phyloP scores from a whole-genome alignment of 2,329 filamentous ascomycete genomes.

The Penicillium sp. region DNA sequence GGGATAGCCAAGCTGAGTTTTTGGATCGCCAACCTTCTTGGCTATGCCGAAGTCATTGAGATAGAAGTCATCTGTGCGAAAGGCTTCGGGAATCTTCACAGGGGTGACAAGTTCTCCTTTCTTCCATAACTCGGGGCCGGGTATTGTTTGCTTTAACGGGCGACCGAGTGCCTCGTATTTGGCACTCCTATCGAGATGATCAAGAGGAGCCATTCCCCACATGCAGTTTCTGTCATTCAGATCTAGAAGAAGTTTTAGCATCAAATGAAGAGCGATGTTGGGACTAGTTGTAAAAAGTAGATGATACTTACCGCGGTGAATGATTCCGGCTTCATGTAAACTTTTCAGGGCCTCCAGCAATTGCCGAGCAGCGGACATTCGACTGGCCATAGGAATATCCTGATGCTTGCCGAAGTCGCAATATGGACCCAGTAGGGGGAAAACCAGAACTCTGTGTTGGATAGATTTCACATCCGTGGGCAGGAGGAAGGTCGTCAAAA shows the following conservation, averaged over 20 bases:
- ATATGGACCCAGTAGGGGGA: constrained; percentile 23
- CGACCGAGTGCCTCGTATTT: constrained; percentile 29
- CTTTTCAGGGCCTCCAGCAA: constrained; percentile 25
- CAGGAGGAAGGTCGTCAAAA: constrained; percentile 19
- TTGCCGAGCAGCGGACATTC: constrained; percentile 30
- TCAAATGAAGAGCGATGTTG: constrained; percentile 9
- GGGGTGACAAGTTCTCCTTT: constrained; percentile 26
- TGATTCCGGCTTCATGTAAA: constrained; percentile 28
- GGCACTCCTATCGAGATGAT: constrained; percentile 20
- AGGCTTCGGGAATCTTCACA: constrained; percentile 17
- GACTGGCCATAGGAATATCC: constrained; percentile 17
- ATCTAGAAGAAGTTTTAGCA: constrained; percentile 19
- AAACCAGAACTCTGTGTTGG: constrained; percentile 22
- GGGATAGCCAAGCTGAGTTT: constrained; percentile 12
- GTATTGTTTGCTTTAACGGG: constrained; percentile 27
- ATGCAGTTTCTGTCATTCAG: constrained; percentile 30
- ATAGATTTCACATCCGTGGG: constrained; percentile 7
- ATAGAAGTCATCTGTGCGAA: constrained; percentile 28
- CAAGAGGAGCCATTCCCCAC: constrained; percentile 26
- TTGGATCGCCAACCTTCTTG: constrained; percentile 20
- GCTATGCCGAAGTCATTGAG: constrained; percentile 31
- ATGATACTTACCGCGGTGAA: constrained; percentile 18
- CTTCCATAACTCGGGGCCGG: constrained; percentile 21
- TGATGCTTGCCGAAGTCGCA: constrained; percentile 9
- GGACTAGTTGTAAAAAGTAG: no score